Conservation (phyloP, 495 filamentous ascomycete genomes). For the Xylaria castorea region DNA sequence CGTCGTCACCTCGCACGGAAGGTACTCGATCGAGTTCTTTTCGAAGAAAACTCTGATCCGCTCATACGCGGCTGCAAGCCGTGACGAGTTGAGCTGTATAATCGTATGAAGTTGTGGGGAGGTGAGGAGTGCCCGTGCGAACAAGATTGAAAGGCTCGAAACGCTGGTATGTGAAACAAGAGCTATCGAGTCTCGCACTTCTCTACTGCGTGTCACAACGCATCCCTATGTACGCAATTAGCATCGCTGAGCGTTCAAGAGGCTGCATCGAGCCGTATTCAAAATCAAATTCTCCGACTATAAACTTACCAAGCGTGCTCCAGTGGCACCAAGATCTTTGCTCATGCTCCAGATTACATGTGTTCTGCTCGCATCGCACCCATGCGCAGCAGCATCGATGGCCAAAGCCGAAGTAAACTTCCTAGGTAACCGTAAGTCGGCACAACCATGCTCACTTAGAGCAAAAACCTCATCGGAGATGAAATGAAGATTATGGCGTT, state of each 20-base stretch:
- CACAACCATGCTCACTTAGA: background rate
- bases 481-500: background rate
- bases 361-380: background rate
- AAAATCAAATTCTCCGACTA: background rate
- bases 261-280: background rate
- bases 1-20: background rate
- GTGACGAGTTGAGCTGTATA: constrained; percentile 2
- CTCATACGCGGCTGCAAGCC: background rate
- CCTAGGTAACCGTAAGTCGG: background rate
- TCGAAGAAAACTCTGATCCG: background rate
- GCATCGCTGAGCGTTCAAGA: background rate
- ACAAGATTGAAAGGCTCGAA: background rate
- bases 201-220: background rate
- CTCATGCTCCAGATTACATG: background rate
- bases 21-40: constrained; percentile 3
- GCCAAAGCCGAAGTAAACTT: background rate
- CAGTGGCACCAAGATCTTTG: background rate
- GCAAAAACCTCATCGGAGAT: background rate
- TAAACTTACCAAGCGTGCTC: background rate
- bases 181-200: background rate
- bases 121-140: background rate
- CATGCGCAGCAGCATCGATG: background rate
- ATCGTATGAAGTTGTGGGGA: background rate
- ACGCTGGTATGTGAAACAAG: background rate
- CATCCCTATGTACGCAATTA: background rate